Conservation (phyloP, 2,329 filamentous ascomycete genomes). For the Albophoma yamanashiensis region DNA sequence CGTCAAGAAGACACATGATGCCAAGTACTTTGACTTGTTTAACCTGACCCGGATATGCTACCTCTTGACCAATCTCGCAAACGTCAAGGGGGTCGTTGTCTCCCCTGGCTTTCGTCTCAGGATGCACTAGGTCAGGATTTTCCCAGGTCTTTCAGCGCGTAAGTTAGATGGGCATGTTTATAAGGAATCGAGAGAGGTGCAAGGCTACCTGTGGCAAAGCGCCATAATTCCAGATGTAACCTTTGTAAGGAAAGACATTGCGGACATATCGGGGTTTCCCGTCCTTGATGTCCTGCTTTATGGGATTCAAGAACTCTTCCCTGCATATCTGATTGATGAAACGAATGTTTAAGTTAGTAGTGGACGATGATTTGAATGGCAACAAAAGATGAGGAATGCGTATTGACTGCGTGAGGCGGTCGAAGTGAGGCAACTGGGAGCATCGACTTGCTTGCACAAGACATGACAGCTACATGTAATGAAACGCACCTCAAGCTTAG, state of each 20-base stretch:
- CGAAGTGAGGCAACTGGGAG: background rate
- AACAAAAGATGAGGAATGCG: no score
- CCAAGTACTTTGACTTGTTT: background rate
- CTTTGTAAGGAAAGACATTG: background rate
- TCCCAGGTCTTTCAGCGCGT: background rate
- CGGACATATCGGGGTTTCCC: background rate
- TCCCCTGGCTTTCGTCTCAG: background rate
- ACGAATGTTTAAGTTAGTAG: background rate
- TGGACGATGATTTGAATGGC: background rate
- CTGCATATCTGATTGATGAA: background rate
- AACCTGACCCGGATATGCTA: background rate
- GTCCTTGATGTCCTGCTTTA: background rate
- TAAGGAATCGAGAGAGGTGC: background rate
- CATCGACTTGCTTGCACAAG: background rate
- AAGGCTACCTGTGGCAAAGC: background rate
- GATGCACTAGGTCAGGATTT: background rate
- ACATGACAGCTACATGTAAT: background rate
- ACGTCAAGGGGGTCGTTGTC: background rate
- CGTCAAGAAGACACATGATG: background rate
- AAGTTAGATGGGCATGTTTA: background rate
- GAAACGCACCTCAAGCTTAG: background rate
- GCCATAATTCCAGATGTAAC: background rate
- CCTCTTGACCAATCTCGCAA: background rate
- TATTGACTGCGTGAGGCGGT: background rate
- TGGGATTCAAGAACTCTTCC: background rate